These are phyloP conservation scores for Aspergillus nanangensis DNA, from an alignment of 495 filamentous ascomycete species.

Conservation along the genomic window DNA sequence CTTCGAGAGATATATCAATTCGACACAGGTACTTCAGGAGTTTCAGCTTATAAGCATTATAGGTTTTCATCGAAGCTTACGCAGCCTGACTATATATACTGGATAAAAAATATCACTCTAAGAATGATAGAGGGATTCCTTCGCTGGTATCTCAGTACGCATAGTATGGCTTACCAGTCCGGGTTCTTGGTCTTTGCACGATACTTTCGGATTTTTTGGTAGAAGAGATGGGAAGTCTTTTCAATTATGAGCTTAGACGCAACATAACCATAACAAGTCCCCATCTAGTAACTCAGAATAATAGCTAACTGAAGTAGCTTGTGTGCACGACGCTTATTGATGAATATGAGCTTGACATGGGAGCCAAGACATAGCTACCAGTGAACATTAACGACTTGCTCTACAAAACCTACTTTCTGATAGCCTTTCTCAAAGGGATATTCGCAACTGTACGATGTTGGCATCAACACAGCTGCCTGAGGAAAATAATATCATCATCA, in stretches of 20 bases:
- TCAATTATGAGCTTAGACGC: slow-evolving; percentile 5
- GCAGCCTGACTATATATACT: neutral
- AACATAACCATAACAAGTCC: slow-evolving; percentile 4
- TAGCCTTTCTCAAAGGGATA: slow-evolving; percentile 7
- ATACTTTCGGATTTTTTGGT: slow-evolving; percentile 12
- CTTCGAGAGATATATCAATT: neutral
- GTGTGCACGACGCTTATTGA: too few relatives aligned
- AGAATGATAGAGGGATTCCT: slow-evolving; percentile 7
- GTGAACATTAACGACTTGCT: slow-evolving; percentile 16
- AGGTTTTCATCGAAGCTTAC: neutral
- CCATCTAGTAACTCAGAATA: neutral
- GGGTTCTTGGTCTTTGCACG: slow-evolving; percentile 10
- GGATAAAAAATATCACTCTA: neutral
- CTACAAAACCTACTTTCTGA: slow-evolving; percentile 12
- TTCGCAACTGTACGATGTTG: slow-evolving; percentile 14
- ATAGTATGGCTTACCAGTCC: slow-evolving; percentile 8
- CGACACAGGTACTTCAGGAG: neutral
- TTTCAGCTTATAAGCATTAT: neutral
- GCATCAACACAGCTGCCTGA: slow-evolving; percentile 16
- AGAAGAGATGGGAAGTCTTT: slow-evolving; percentile 6
- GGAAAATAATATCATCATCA: slow-evolving; percentile 22
- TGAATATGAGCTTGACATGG: slow-evolving; percentile 12
- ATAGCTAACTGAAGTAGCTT: neutral
- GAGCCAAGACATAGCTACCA: slow-evolving; percentile 8
- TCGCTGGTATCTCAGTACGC: slow-evolving; percentile 9